Percentiles rank a stretch among this genome's conserved stretches.
Evolutionary conservation across 306 rosid species (phyloP).

Genomic region (Carpinus viminea): DNA sequence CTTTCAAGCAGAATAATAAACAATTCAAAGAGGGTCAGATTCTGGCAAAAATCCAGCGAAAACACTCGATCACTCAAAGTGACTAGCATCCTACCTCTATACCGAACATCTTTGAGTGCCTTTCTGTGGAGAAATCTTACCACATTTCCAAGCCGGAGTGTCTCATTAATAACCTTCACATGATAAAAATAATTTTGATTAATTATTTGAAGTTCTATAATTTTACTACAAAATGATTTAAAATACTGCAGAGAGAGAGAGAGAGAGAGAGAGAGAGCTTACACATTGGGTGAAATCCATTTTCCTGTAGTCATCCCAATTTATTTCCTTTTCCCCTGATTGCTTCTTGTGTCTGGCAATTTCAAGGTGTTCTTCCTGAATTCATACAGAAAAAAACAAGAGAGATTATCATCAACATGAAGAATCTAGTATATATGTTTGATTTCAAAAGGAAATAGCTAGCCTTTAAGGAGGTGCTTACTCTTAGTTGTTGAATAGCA

Average conservation of each 20-base stretch:
- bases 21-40: constrained; percentile 4
- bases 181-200: background rate
- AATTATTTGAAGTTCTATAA: constrained; percentile 1
- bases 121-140: constrained; percentile 97
- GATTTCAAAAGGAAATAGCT: background rate
- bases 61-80: constrained; percentile 8
- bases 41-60: background rate
- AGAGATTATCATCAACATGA: background rate
- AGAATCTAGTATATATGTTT: background rate
- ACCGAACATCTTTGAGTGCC: constrained; percentile 79
- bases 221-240: background rate
- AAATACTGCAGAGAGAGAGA: background rate
- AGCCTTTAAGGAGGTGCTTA: constrained; percentile 25
- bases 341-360: constrained; percentile 62
- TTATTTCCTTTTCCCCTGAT: constrained; percentile 70
- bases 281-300: constrained; percentile 98
- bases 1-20: constrained; percentile 46
- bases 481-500: constrained; percentile 71
- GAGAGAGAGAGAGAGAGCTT: constrained; percentile 35
- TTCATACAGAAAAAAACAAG: background rate
- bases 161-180: constrained; percentile 87
- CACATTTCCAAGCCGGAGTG: constrained; percentile 90
- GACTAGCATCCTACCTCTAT: constrained; percentile 59
- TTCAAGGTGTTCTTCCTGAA: constrained; percentile 77
- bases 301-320: constrained; percentile 89